A percentile compares a stretch with the other conserved stretches of the same genome.
Conservation (phyloP, 176 grass and related monocot genomes). For the Triticum aestivum region IWGSC_CS_RefSeq_v2.1 NC_057807.1:598678108-598678607, state of each 20-base stretch:
- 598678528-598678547: constrained; percentile 96
- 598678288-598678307: constrained; percentile 4
- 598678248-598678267: background rate
- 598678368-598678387: constrained; percentile 96
- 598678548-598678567: constrained; percentile 73
- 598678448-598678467: background rate
- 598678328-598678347: background rate
- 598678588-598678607: constrained; percentile 53
- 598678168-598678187: background rate
- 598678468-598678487: background rate
- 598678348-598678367: constrained; percentile 13
- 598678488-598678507: background rate
- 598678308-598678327: constrained; percentile 16
- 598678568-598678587: constrained; percentile 85
- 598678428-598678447: constrained; percentile 66
- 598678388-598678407: constrained; percentile 96
- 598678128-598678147: background rate
- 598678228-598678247: constrained; percentile 1
- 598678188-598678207: background rate
- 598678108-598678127: background rate
- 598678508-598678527: constrained; percentile 38
- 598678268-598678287: constrained; percentile 3
- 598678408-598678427: constrained; percentile 93
- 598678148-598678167: background rate
- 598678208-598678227: background rate